Base-by-base conservation (phyloP, 2,329 filamentous ascomycete genomes). In the Apiospora phragmitis region DNA sequence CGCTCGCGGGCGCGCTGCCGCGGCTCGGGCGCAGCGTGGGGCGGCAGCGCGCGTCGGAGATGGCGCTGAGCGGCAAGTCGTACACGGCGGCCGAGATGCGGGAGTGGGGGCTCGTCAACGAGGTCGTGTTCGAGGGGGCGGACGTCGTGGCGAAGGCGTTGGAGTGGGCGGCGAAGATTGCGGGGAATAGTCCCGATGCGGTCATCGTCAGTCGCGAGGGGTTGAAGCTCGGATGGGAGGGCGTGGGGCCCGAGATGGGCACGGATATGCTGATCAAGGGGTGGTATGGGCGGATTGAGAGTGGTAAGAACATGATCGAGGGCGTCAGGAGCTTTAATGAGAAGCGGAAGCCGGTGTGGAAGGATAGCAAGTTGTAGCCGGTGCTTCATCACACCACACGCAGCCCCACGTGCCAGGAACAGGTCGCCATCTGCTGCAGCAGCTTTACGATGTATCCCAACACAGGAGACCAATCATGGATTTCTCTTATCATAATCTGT, bases 321-420 rank as follows among this genome's bases (percentile, higher is more conserved):
- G 93, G 93, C 0, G 84, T 95, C 26, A 83, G 79, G 81, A 93
- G 92, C 72, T 95, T 95, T 83, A 90, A 93, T 24, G 92, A 94
- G 85, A 94, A 91, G 85, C 85, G 92, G 77, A 87, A 88, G 81
- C 89, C 92, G 1, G 84, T 84, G 47, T 95, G 92, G 92, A 87
- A 84, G 76, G 84, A 89, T 70, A 90, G 88, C 77, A 91, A 90
- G 79, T 75, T 91, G 74, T 91, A 80, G 81, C 5, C 7, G 59
- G 43, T n/a, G 18, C 4, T 8, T 5, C 43, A 21, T 21, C 9
- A n/a, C n/a, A n/a, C n/a, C n/a, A n/a, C n/a, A n/a, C n/a, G n/a
- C n/a, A n/a, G n/a, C n/a, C n/a, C n/a, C n/a, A n/a, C n/a, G n/a
- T n/a, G n/a, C n/a, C n/a, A n/a, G n/a, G n/a, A n/a, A 38, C 35